Conservation (phyloP, 768 basidiomycete species). For the Rhizopogon vulgaris region DNA sequence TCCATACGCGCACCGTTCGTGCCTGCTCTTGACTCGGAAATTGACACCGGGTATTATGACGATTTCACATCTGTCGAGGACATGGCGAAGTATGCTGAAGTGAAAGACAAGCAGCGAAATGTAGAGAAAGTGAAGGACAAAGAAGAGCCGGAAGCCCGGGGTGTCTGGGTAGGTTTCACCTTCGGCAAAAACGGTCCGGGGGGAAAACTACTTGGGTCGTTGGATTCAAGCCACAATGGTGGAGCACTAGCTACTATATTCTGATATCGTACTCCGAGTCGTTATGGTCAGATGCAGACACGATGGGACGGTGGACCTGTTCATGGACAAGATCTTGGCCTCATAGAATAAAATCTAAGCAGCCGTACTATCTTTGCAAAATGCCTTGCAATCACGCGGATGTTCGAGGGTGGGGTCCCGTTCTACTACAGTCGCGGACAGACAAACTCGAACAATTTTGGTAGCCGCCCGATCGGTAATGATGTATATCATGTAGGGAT, state of each 20-base stretch:
- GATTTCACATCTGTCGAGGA: conserved; percentile 85
- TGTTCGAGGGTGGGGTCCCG: too few relatives aligned
- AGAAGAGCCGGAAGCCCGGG: conserved; percentile 63
- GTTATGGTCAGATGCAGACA: too few relatives aligned
- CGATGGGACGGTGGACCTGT: too few relatives aligned
- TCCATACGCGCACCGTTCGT: conserved; percentile 81
- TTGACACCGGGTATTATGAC: conserved; percentile 94
- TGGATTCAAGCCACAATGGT: conserved; percentile 32
- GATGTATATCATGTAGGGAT: too few relatives aligned
- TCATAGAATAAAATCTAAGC: too few relatives aligned
- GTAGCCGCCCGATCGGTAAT: too few relatives aligned
- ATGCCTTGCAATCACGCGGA: too few relatives aligned
- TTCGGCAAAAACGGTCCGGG: conserved; percentile 85
- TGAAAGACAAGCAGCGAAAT: conserved; percentile 93
- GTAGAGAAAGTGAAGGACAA: conserved; percentile 90
- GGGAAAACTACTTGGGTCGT: conserved; percentile 18
- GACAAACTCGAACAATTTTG: too few relatives aligned
- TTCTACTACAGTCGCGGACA: too few relatives aligned
- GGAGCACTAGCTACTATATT: conserved; percentile 58
- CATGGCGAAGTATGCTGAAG: conserved; percentile 99
- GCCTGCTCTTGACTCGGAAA: conserved; percentile 88
- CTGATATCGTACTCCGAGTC: conserved; percentile 17
- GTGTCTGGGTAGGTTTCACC: conserved; percentile 90
- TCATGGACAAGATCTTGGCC: too few relatives aligned
- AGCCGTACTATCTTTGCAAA: too few relatives aligned